Evolutionary conservation across 208 protist genomes (phyloP).

Genomic region (Crithidia mellificae): DNA sequence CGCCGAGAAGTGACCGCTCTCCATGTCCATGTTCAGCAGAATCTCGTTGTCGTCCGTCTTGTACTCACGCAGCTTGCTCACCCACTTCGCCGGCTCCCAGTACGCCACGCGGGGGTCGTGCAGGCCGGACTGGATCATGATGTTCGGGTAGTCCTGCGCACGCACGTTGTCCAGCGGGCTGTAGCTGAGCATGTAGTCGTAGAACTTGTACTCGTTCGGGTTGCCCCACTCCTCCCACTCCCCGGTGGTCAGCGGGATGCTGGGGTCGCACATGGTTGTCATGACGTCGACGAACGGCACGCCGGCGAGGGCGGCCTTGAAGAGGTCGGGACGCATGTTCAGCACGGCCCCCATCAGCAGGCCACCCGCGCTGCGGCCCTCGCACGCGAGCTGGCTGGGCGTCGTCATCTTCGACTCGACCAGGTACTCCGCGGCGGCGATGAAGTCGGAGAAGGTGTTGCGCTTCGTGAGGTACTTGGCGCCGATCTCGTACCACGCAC

Average conservation of each 20-base stretch:
- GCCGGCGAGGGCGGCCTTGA: conserved; percentile 76
- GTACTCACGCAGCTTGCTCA: conserved; percentile 74
- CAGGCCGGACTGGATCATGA: conserved; percentile 84
- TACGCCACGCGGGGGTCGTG: conserved; percentile 91
- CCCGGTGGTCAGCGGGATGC: conserved; percentile 88
- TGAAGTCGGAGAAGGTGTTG: conserved; percentile 94
- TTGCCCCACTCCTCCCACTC: conserved; percentile 96
- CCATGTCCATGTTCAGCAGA: conserved; percentile 89
- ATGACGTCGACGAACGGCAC: conserved; percentile 96
- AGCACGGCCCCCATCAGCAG: conserved; percentile 91
- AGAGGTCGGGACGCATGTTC: conserved; percentile 93
- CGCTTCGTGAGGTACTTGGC: conserved; percentile 94
- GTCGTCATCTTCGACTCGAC: conserved; percentile 67
- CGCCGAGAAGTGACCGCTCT: conserved; percentile 89
- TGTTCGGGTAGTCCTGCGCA: conserved; percentile 81
- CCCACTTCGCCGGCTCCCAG: conserved; percentile 93
- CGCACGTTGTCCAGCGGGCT: conserved; percentile 92
- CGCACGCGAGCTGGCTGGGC: conserved; percentile 75
- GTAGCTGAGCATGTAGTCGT: conserved; percentile 95
- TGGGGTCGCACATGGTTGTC: conserved; percentile 93
- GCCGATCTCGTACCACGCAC: conserved; percentile 87
- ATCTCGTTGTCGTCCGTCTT: conserved; percentile 86
- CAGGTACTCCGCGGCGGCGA: conserved; percentile 87
- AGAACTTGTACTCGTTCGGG: conserved; percentile 93
- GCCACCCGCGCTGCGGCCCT: conserved; percentile 92